These are phyloP conservation scores for Ormosia emarginata DNA, from an alignment of 306 rosid genomes.

Conservation along the genomic window DNA sequence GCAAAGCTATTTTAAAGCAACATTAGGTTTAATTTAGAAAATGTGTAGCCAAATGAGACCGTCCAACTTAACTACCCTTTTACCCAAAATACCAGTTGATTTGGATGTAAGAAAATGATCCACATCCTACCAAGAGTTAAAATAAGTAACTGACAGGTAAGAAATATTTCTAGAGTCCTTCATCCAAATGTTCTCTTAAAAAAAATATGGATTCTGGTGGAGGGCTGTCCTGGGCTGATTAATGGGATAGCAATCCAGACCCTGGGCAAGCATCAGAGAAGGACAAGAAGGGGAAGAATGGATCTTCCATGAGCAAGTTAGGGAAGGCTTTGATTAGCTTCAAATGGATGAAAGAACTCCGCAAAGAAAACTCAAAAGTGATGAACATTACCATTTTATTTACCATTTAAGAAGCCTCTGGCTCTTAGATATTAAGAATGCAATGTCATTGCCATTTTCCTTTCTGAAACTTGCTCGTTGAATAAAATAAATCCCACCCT, in stretches of 20 bases:
- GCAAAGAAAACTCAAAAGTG: conserved; percentile 31
- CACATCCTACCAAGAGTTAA: background rate
- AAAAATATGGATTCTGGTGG: conserved; percentile 33
- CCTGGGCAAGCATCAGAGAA: conserved; percentile 30
- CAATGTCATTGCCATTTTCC: background rate
- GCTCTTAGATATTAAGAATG: background rate
- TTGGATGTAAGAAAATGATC: background rate
- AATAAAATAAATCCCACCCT: background rate
- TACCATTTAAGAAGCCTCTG: background rate
- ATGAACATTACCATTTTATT: background rate
- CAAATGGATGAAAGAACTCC: conserved; percentile 43
- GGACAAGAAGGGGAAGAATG: conserved; percentile 43
- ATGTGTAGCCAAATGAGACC: background rate
- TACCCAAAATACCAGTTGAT: background rate
- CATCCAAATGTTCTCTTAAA: background rate
- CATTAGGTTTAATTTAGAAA: background rate
- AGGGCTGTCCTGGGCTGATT: conserved; percentile 53
- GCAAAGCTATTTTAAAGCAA: background rate
- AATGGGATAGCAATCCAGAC: conserved; percentile 43
- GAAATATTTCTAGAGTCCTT: background rate
- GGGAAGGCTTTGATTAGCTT: conserved; percentile 30
- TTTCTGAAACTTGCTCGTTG: background rate
- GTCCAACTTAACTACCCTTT: background rate
- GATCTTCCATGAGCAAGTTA: conserved; percentile 27
- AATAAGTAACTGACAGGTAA: background rate